Percentiles rank a stretch among this genome's conserved stretches.
Conservation (phyloP, 2,329 filamentous ascomycete species). For the Epichloe bromicola region DNA sequence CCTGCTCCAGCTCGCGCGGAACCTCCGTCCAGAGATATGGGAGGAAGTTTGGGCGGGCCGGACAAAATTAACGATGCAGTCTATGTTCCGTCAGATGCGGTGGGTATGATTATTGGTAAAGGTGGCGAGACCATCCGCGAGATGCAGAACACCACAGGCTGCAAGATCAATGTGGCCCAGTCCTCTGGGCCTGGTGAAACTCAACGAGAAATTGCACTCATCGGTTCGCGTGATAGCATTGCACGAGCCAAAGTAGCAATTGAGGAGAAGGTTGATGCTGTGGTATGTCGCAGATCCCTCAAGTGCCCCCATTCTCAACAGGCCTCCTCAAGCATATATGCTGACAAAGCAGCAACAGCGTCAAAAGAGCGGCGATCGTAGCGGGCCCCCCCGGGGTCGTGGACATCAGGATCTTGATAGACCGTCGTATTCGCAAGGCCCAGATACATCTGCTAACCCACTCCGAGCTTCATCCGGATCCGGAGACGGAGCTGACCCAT, state of each 20-base stretch:
- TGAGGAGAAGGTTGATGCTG: slow-evolving; percentile 82
- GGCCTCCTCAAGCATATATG: neutral
- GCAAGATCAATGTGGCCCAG: slow-evolving; percentile 89
- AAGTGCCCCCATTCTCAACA: neutral
- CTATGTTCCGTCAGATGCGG: slow-evolving; percentile 76
- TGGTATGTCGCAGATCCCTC: slow-evolving; percentile 41
- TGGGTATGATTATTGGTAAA: slow-evolving; percentile 95
- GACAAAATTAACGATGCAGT: slow-evolving; percentile 76
- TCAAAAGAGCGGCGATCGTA: slow-evolving; percentile 38
- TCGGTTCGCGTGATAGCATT: slow-evolving; percentile 67
- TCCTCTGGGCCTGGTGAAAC: slow-evolving; percentile 64
- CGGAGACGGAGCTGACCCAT: slow-evolving; percentile 49
- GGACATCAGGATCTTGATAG: slow-evolving; percentile 42
- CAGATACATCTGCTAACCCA: slow-evolving; percentile 29
- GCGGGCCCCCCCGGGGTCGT: slow-evolving; percentile 26
- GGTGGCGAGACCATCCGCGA: slow-evolving; percentile 89
- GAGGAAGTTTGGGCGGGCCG: slow-evolving; percentile 17
- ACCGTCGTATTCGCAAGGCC: slow-evolving; percentile 36
- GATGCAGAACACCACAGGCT: slow-evolving; percentile 77
- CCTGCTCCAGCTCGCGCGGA: slow-evolving; percentile 16
- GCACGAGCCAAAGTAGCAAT: slow-evolving; percentile 71
- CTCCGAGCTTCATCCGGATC: slow-evolving; percentile 32
- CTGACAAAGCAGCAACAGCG: slow-evolving; percentile 22
- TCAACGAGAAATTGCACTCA: slow-evolving; percentile 75
- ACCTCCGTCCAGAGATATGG: slow-evolving; percentile 20